Evolutionary conservation across 805 yeast species (phyloP), one percentile per base, ranked within the genome.

Genomic region (Myxozyma kluyveri): DNA sequence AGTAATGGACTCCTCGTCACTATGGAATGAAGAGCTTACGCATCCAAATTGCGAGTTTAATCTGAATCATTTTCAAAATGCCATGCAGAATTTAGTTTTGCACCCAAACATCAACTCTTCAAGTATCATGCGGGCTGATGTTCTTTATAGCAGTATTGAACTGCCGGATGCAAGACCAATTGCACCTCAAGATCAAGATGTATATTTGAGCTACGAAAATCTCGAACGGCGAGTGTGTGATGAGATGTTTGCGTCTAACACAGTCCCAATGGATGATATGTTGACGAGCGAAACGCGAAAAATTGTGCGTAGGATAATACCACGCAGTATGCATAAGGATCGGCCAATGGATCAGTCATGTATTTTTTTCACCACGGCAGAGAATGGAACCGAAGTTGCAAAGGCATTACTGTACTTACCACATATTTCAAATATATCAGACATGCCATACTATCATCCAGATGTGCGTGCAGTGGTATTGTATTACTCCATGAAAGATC

Each of bases 61-160:
- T 7, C 9, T 45, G 33, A 38, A 39, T 21, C 49, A 45, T 32
- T 45, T 49, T 45, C 82, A 80, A 53, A 69, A 71, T 2, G 95
- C 95, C 1, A 83, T 86, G 89, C 65, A 78, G 40, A 85, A 87
- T 67, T 73, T 88, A 56, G 83, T 88, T 48, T 74, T 75, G 56
- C 86, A 86, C 55, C 96, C 96, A 19, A 85, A 88, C 64, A 87
- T 88, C 69, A 91, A 90, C 69, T 90, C 97, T 9, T 86, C 96
- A 0, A 93, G 88, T 32, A 85, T 90, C 31, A 72, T 91, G 69
- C 73, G 98, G 60, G 95, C 97, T 0, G 97, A 91, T 69, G 80
- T 89, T 22, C 59, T 71, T 21, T 40, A 50, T 22, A 71, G 67
- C 36, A 29, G 47, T 17, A 19, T 21, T 23, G 21, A 26, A 12